Percentiles rank a stretch among this genome's conserved stretches.
Evolutionary conservation across 2,329 filamentous ascomycete species (phyloP).

Genomic region (Herpomyces periplanetae): DNA sequence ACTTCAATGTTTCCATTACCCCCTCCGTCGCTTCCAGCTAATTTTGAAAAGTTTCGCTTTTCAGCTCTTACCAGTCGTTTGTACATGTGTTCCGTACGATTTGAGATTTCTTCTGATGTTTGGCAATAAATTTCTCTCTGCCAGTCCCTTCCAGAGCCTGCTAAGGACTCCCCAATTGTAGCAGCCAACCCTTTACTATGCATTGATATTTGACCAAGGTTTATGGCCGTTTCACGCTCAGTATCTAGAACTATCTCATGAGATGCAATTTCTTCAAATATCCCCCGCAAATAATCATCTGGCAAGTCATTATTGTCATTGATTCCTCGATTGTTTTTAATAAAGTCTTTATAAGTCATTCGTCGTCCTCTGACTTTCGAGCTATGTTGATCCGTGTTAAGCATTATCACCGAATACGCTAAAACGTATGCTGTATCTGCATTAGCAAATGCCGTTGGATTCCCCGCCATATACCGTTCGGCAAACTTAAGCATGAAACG

Average conservation of each 20-base stretch:
- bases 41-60: constrained; percentile 31
- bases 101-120: constrained; percentile 72
- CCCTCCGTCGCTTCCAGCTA: constrained; percentile 17
- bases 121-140: constrained; percentile 75
- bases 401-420: constrained; percentile 75
- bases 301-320: constrained; percentile 83
- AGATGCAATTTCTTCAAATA: constrained; percentile 59
- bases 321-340: constrained; percentile 94
- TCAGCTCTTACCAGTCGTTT: constrained; percentile 72
- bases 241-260: constrained; percentile 87
- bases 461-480: constrained; percentile 68
- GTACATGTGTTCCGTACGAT: constrained; percentile 46
- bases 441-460: constrained; percentile 87
- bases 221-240: constrained; percentile 56
- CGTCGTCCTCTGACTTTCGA: constrained; percentile 35
- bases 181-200: constrained; percentile 30
- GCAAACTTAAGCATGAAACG: constrained; percentile 98
- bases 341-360: constrained; percentile 90
- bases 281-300: constrained; percentile 50
- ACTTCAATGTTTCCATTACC: too few species aligned
- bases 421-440: constrained; percentile 90
- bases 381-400: constrained; percentile 88
- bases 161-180: constrained; percentile 50
- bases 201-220: constrained; percentile 21
- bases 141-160: constrained; percentile 59